Conservation (phyloP, 805 yeast genomes). For the Candida nitratophila region DNA sequence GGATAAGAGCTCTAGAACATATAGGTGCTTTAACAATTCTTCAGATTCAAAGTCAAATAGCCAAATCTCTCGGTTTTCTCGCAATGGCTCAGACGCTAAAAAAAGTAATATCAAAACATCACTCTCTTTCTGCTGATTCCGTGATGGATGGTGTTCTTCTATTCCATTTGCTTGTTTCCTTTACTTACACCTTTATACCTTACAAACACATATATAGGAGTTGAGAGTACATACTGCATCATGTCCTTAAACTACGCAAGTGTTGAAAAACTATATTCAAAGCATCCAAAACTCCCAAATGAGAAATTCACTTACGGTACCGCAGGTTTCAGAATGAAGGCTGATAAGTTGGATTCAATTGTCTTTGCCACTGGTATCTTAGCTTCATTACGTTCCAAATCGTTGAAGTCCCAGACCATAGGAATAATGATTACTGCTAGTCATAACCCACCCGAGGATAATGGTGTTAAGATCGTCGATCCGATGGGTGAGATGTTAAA, state of each 20-base stretch:
- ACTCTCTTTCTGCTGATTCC: too few relatives aligned
- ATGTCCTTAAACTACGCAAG: constrained; percentile 1
- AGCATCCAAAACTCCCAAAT: constrained; percentile 40
- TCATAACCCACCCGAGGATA: constrained; percentile 88
- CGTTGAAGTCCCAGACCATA: constrained; percentile 56
- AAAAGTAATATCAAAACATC: too few relatives aligned
- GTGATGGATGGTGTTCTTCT: too few relatives aligned
- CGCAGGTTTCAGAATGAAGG: constrained; percentile 87
- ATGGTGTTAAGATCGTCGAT: constrained; percentile 91
- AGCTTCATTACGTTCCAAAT: constrained; percentile 78
- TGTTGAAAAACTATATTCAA: constrained; percentile 9
- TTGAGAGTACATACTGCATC: too few relatives aligned
- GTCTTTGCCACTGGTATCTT: constrained; percentile 77
- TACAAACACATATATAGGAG: not conserved
- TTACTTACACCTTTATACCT: too few relatives aligned
- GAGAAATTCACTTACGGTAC: constrained; percentile 73
- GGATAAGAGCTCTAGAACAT: too few relatives aligned
- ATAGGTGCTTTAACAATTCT: too few relatives aligned
- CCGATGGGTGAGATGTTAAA: constrained; percentile 89
- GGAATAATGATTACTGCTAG: constrained; percentile 98
- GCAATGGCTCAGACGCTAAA: too few relatives aligned
- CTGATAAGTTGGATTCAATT: constrained; percentile 65
- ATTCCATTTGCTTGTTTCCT: too few relatives aligned
- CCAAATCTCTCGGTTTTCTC: too few relatives aligned
- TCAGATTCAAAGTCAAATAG: too few relatives aligned